These are phyloP conservation scores for Suillus alpinus DNA, from an alignment of 768 basidiomycete genomes.

Conservation along the genomic window DNA sequence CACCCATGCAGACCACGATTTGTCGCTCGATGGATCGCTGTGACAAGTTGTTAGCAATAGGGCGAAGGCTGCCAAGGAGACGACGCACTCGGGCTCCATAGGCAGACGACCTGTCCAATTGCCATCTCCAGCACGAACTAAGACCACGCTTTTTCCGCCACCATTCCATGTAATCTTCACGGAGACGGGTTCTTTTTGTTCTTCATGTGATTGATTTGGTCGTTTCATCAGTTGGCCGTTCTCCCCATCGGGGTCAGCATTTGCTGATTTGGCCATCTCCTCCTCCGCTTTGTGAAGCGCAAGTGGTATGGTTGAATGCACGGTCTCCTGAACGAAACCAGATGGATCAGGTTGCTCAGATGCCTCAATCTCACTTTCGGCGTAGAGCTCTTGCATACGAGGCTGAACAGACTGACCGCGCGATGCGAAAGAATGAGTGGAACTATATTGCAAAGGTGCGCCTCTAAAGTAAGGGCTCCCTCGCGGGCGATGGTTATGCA, in stretches of 20 bases:
- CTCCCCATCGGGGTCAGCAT: constrained; percentile 13
- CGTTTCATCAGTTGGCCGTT: constrained; percentile 21
- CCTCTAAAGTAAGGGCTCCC: constrained; percentile 34
- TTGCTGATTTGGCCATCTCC: constrained; percentile 17
- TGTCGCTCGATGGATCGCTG: constrained; percentile 32
- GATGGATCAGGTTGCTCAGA: constrained; percentile 28
- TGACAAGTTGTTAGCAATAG: constrained; percentile 15
- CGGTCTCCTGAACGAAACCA: constrained; percentile 54
- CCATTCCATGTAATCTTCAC: constrained; percentile 67
- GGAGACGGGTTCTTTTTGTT: constrained; percentile 29
- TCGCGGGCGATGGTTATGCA: constrained; percentile 31
- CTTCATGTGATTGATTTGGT: constrained; percentile 17
- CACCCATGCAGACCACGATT: constrained; percentile 39
- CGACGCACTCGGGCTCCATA: constrained; percentile 64
- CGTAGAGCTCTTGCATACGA: constrained; percentile 48
- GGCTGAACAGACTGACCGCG: constrained; percentile 33
- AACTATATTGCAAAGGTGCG: constrained; percentile 37
- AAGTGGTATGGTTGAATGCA: constrained; percentile 61
- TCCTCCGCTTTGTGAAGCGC: constrained; percentile 40
- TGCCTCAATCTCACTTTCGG: constrained; percentile 30
- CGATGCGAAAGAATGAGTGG: constrained; percentile 41
- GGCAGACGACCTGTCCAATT: constrained; percentile 69
- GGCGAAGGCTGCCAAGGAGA: constrained; percentile 6
- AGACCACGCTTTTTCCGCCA: constrained; percentile 58
- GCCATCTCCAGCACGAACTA: constrained; percentile 71